A percentile compares a stretch with the other conserved stretches of the same genome.
These are phyloP conservation scores for Noccaea bulbosa DNA, from an alignment of 345 rosid species.

Conservation along the genomic window DNA sequence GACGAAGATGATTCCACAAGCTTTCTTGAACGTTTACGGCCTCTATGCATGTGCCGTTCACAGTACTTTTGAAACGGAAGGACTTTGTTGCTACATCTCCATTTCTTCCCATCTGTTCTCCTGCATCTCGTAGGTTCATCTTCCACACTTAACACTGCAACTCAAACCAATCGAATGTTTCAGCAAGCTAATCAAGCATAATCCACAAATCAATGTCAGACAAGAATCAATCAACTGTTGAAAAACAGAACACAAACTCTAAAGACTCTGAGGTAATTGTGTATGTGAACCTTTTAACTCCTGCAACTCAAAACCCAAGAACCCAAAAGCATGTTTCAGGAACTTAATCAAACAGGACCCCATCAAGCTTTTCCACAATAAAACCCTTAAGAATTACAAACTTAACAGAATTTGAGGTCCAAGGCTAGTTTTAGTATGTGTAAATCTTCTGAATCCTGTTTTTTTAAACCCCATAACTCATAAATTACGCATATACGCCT, in stretches of 20 bases:
- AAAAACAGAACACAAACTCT: slow-evolving; percentile 14
- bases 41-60: slow-evolving; percentile 72
- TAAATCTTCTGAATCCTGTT: background rate
- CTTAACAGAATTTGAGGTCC: background rate
- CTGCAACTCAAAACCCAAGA: slow-evolving; percentile 1
- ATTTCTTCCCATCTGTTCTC: slow-evolving; percentile 88
- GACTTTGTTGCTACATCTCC: slow-evolving; percentile 64
- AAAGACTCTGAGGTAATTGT: background rate
- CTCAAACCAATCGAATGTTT: slow-evolving; percentile 36
- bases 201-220: slow-evolving; percentile 4
- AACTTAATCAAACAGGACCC: slow-evolving; percentile 9
- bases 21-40: slow-evolving; percentile 88
- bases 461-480: background rate
- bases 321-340: slow-evolving; percentile 5
- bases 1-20: slow-evolving; percentile 61
- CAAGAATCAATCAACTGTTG: slow-evolving; percentile 10
- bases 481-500: background rate
- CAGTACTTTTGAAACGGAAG: slow-evolving; percentile 65
- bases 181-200: background rate
- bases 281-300: slow-evolving; percentile 14
- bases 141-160: slow-evolving; percentile 52
- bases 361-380: background rate
- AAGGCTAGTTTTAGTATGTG: background rate
- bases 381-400: background rate
- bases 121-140: slow-evolving; percentile 66